A percentile compares a stretch with the other conserved stretches of the same genome.
These are phyloP conservation scores for Groenewaldozyma auringiensis DNA, from an alignment of 1,139 yeast species.

Conservation along the genomic window DNA sequence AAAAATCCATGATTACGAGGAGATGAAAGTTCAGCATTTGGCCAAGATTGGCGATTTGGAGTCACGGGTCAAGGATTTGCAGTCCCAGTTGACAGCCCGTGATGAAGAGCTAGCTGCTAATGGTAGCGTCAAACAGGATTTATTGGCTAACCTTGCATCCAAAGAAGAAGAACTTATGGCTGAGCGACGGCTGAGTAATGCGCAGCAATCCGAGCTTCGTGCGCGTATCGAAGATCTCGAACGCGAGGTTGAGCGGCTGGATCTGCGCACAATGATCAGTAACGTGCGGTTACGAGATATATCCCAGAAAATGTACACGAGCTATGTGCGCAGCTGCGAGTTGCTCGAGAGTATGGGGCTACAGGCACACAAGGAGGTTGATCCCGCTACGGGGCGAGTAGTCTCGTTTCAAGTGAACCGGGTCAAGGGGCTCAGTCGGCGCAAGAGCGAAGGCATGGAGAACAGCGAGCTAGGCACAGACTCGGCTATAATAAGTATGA, in stretches of 20 bases:
- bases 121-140: constrained; percentile 46
- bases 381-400: constrained; percentile 18
- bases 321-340: constrained; percentile 44
- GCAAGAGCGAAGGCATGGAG: not conserved
- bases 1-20: constrained; percentile 32
- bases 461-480: not conserved
- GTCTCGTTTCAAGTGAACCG: constrained; percentile 26
- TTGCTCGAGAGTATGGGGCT: constrained; percentile 76
- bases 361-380: constrained; percentile 29
- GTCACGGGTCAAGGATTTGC: constrained; percentile 12
- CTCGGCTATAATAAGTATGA: not conserved
- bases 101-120: constrained; percentile 20
- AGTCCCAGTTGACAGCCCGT: constrained; percentile 11
- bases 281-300: constrained; percentile 30
- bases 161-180: constrained; percentile 49
- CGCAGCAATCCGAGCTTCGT: not conserved
- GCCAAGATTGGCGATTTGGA: constrained; percentile 18
- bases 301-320: constrained; percentile 32
- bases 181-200: not conserved
- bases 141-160: constrained; percentile 57
- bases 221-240: constrained; percentile 5
- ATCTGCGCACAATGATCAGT: constrained; percentile 10
- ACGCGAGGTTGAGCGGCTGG: constrained; percentile 4
- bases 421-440: constrained; percentile 26
- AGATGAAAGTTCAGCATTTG: constrained; percentile 29